Evolutionary conservation across 2,329 filamentous ascomycete species (phyloP).

Genomic region (Lachnellula willkommii): DNA sequence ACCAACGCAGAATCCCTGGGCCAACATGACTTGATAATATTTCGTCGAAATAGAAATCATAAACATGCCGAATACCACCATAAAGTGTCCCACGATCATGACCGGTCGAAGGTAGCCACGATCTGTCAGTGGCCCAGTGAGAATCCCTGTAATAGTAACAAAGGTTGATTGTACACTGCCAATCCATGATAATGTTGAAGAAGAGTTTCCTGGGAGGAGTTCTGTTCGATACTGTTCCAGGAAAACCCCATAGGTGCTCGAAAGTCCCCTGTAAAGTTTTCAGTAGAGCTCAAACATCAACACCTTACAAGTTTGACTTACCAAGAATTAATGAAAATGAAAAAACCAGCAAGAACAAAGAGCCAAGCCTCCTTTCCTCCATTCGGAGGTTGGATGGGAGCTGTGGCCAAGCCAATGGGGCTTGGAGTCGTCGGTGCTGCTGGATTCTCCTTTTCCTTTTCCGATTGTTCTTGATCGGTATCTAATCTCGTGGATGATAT

Average conservation of each 20-base stretch:
- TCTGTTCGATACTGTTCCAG: slow-evolving; percentile 50
- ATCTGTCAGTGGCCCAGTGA: slow-evolving; percentile 58
- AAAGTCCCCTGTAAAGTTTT: slow-evolving; percentile 32
- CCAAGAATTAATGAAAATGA: slow-evolving; percentile 8
- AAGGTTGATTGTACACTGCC: slow-evolving; percentile 48
- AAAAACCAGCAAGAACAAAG: slow-evolving; percentile 3
- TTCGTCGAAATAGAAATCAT: slow-evolving; percentile 31
- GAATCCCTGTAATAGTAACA: slow-evolving; percentile 45
- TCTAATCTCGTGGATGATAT: too few relatives aligned
- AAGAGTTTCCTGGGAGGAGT: slow-evolving; percentile 41
- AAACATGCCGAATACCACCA: slow-evolving; percentile 37
- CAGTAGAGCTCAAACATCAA: not conserved
- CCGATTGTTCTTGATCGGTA: too few relatives aligned
- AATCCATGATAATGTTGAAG: slow-evolving; percentile 54
- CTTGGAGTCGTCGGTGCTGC: too few relatives aligned
- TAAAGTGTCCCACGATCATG: not conserved
- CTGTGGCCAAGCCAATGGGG: too few relatives aligned
- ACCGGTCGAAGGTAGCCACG: slow-evolving; percentile 33
- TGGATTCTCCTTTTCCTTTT: too few relatives aligned
- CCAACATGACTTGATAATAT: slow-evolving; percentile 49
- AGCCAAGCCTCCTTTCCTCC: slow-evolving; percentile 12
- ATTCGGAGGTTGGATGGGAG: slow-evolving; percentile 1
- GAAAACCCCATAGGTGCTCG: slow-evolving; percentile 45
- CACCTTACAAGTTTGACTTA: not conserved
- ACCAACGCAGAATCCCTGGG: slow-evolving; percentile 47